Conservation (phyloP, 2,329 filamentous ascomycete genomes). For the Diaporthe humulicola region DNA sequence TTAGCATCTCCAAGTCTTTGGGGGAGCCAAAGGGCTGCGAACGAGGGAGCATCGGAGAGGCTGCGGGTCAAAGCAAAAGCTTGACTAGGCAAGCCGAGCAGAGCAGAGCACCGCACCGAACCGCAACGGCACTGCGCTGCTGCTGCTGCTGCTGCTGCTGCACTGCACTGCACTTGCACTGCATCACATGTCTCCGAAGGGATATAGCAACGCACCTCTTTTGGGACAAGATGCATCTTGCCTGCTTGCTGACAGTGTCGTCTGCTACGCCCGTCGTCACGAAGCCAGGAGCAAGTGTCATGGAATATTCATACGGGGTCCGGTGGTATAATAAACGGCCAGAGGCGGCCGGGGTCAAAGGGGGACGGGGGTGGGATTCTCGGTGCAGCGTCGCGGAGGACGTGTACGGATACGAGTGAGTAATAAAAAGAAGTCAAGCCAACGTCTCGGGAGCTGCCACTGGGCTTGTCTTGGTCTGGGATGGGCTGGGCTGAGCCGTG, state of each 20-base stretch:
- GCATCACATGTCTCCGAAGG: slow-evolving; percentile 15
- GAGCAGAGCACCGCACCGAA: not conserved
- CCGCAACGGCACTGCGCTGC: not conserved
- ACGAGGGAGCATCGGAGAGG: slow-evolving; percentile 7
- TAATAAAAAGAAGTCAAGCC: slow-evolving; percentile 33
- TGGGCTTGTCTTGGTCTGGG: slow-evolving; percentile 21
- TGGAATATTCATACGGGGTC: slow-evolving; percentile 30
- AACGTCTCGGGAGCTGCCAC: slow-evolving; percentile 30
- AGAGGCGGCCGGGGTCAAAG: slow-evolving; percentile 2
- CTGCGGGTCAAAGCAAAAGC: slow-evolving; percentile 32
- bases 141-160: too few species aligned
- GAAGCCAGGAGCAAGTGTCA: slow-evolving; percentile 25
- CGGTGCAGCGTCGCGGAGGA: slow-evolving; percentile 16
- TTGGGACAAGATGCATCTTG: slow-evolving; percentile 53
- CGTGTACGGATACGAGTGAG: slow-evolving; percentile 32
- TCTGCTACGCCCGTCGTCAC: slow-evolving; percentile 27
- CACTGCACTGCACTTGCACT: slow-evolving; percentile 3
- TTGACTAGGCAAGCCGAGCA: slow-evolving; percentile 24
- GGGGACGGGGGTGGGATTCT: slow-evolving; percentile 8
- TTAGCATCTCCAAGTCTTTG: slow-evolving; percentile 29
- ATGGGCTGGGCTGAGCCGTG: slow-evolving; percentile 24
- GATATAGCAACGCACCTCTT: slow-evolving; percentile 49
- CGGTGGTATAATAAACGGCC: slow-evolving; percentile 10
- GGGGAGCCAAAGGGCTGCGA: not conserved
- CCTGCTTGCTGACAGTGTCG: not conserved